Base-by-base conservation (phyloP, 2,329 filamentous ascomycete genomes). In the Talaromyces sp. region DNA sequence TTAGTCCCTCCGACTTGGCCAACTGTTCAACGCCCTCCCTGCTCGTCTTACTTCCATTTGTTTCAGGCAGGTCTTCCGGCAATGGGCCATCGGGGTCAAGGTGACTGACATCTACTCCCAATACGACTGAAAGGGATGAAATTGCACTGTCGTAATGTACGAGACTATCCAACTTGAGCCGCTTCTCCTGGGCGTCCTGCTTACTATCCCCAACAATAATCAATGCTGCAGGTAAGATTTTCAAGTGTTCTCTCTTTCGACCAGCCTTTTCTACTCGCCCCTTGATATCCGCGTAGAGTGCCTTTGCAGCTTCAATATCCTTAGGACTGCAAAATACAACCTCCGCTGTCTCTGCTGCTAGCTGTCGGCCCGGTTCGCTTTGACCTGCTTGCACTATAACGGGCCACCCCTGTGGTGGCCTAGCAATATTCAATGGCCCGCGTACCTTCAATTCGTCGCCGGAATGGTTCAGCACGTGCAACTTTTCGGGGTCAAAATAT, bases 371-470 rank as follows among this genome's bases (percentile, higher is more conserved):
- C 0, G 79, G 78, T 54, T 81, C 80, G 0, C 78, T 80, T 63
- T 81, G 78, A 0, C 80, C 80, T 2, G 80, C 80, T 57, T 82
- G 80, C 1, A 82, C 77, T 59, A 83, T 81, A 0, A 82, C 80
- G 0, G 80, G 80, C 78, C 79, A 81, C 0, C 80, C 80, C 61
- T 83, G 80, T 1, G 80, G 75, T 0, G 80, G 79, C 0, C 80
- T 69, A 0, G 79, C 80, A 54, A 83, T 81, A 57, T 81, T 82
- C 54, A 82, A 62, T 3, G 80, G 80, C 0, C 78, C 78, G 2
- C 71, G 69, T 1, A 81, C 78, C 53, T 75, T 70, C 25, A 81
- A 67, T 31, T 77, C 72, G 3, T 79, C 74, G 0, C 80, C 81
- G 33, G 72, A 70, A 65, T 84, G 81, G 61, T 83, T 73, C 17